A percentile compares a stretch with the other conserved stretches of the same genome.
Conservation (phyloP, 2,329 filamentous ascomycete species). For the Colletotrichum sp. region DNA sequence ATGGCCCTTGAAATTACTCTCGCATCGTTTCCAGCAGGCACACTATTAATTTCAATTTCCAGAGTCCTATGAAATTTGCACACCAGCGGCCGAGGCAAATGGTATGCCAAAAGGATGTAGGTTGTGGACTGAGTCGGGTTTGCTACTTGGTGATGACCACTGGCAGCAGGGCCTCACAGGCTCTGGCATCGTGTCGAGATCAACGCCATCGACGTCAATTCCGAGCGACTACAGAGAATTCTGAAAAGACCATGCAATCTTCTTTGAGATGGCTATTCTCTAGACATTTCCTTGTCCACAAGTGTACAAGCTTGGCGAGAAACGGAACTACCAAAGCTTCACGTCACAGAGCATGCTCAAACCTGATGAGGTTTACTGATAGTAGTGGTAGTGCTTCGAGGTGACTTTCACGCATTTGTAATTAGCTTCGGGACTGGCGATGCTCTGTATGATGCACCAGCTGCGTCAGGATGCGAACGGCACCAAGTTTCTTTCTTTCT, state of each 20-base stretch:
- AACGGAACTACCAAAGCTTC: background rate
- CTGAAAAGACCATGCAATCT: background rate
- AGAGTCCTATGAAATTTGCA: background rate
- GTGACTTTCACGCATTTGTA: background rate
- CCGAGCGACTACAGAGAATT: background rate
- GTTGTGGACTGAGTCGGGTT: background rate
- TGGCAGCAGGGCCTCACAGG: background rate
- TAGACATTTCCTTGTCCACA: background rate
- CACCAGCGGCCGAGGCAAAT: background rate
- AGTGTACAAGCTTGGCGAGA: background rate
- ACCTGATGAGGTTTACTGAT: background rate
- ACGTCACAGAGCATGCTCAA: background rate
- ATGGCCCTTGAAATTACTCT: background rate
- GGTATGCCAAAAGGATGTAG: background rate
- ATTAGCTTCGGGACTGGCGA: background rate
- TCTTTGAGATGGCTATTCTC: background rate
- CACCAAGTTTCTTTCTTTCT: background rate
- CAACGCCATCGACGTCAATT: background rate
- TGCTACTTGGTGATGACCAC: background rate
- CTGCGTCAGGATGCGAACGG: background rate
- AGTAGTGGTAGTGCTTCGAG: background rate
- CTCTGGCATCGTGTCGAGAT: background rate
- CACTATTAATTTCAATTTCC: background rate
- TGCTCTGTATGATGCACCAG: background rate
- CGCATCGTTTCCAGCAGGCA: background rate